A percentile compares a stretch with the other conserved stretches of the same genome.
Evolutionary conservation across 2,329 filamentous ascomycete genomes (phyloP).

Genomic region (Beauveria caledonica): DNA sequence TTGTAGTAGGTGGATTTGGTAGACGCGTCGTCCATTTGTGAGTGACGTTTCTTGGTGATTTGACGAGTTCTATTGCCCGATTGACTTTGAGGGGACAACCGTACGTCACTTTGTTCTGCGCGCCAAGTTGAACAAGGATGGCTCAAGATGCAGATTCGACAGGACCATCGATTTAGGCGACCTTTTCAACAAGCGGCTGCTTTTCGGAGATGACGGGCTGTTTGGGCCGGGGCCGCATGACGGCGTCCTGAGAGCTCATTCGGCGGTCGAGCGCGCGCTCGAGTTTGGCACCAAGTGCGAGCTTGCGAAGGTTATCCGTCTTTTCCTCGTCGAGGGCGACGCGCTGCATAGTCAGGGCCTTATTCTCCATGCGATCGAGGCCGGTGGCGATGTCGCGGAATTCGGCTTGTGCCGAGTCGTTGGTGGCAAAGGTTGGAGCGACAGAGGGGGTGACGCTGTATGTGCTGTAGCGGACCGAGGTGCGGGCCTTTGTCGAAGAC

Average conservation of each 20-base stretch:
- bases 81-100: neutral
- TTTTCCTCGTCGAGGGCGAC: slow-evolving; percentile 49
- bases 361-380: slow-evolving; percentile 84
- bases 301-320: slow-evolving; percentile 12
- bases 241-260: slow-evolving; percentile 83
- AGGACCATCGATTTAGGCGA: slow-evolving; percentile 15
- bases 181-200: slow-evolving; percentile 31
- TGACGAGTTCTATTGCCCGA: neutral
- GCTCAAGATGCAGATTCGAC: neutral
- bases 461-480: slow-evolving; percentile 50
- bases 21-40: neutral
- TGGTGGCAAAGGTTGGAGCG: slow-evolving; percentile 45
- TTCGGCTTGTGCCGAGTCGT: slow-evolving; percentile 48
- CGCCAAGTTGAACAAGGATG: neutral
- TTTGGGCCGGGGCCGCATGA: slow-evolving; percentile 54
- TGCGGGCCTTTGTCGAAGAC: slow-evolving; percentile 34
- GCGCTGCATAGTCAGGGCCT: slow-evolving; percentile 72
- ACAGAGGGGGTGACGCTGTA: slow-evolving; percentile 54
- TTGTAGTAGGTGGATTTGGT: neutral
- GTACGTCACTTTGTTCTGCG: too few relatives aligned
- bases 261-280: slow-evolving; percentile 66
- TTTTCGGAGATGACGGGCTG: slow-evolving; percentile 28
- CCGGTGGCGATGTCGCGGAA: slow-evolving; percentile 66
- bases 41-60: neutral
- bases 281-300: slow-evolving; percentile 13